Percentiles rank a stretch among this genome's conserved stretches.
Evolutionary conservation across 2,329 filamentous ascomycete genomes (phyloP).

Genomic region (Aspergillus tanneri): DNA sequence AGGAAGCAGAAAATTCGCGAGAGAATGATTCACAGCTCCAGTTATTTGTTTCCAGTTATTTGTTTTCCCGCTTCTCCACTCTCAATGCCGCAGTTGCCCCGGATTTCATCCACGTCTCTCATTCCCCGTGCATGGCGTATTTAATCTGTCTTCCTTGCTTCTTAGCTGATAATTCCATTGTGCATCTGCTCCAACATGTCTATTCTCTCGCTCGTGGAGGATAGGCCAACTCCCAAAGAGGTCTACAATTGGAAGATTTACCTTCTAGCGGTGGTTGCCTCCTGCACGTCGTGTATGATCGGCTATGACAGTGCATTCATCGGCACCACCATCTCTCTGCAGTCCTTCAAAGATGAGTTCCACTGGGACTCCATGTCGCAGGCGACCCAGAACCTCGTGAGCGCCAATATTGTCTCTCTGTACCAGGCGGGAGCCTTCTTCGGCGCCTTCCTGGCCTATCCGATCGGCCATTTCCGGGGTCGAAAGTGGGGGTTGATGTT

Average conservation of each 20-base stretch:
- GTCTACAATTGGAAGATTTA: conserved; percentile 64
- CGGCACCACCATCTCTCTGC: conserved; percentile 69
- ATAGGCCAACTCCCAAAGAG: conserved; percentile 55
- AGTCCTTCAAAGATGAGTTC: conserved; percentile 70
- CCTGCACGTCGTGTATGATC: conserved; percentile 59
- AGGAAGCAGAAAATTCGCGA: no score
- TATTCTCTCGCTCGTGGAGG: conserved; percentile 43
- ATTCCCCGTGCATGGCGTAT: no score
- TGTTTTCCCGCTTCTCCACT: background rate
- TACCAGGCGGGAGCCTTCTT: conserved; percentile 86
- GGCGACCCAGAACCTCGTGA: conserved; percentile 53
- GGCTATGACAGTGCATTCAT: conserved; percentile 74
- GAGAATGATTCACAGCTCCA: no score
- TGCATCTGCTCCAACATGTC: conserved; percentile 36
- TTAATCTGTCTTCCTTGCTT: no score
- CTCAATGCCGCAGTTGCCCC: background rate
- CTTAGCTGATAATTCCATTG: no score
- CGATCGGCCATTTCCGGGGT: conserved; percentile 65
- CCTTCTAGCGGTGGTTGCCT: conserved; percentile 54
- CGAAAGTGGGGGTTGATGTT: conserved; percentile 63
- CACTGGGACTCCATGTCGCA: conserved; percentile 52
- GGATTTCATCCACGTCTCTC: background rate
- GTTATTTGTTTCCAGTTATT: background rate
- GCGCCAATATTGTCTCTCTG: conserved; percentile 74
- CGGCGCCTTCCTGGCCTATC: conserved; percentile 69